Evolutionary conservation across 1,139 yeast genomes (phyloP).

Genomic region (Casaregolazyma suthepensis): DNA sequence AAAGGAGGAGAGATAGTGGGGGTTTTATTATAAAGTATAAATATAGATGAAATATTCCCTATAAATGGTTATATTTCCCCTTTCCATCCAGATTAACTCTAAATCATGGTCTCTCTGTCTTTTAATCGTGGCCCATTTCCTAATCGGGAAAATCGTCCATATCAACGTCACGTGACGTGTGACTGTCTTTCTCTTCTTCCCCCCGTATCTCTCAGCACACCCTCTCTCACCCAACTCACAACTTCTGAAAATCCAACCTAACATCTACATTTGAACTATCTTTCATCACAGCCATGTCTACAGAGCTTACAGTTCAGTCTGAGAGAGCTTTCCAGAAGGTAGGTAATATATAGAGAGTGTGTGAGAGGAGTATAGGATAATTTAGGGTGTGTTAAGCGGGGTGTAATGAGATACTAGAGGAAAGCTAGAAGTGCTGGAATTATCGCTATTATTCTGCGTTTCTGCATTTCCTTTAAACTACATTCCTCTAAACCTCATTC

Average conservation of each 20-base stretch:
- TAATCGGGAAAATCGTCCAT: background rate
- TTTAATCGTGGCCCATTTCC: background rate
- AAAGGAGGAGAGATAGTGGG: background rate
- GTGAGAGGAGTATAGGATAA: background rate
- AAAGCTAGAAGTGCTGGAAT: background rate
- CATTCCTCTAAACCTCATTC: background rate
- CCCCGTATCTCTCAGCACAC: slow-evolving; percentile 6
- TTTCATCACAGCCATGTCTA: slow-evolving; percentile 59
- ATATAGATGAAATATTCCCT: too few relatives aligned
- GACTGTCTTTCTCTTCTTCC: background rate
- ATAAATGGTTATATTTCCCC: too few relatives aligned
- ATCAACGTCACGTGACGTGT: background rate
- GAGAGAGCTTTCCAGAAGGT: slow-evolving; percentile 99
- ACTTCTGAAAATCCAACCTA: slow-evolving; percentile 1
- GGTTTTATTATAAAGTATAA: background rate
- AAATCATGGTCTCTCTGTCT: background rate
- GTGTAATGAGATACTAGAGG: background rate
- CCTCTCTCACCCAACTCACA: background rate
- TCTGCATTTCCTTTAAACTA: background rate
- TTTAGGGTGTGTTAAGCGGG: background rate
- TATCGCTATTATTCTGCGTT: background rate
- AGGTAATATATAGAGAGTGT: slow-evolving; percentile 19
- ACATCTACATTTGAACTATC: slow-evolving; percentile 11
- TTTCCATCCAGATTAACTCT: background rate
- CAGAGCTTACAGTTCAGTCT: slow-evolving; percentile 99